These are phyloP conservation scores for Petunia secreta DNA, from an alignment of 257 asterid species.

Conservation along the genomic window DNA sequence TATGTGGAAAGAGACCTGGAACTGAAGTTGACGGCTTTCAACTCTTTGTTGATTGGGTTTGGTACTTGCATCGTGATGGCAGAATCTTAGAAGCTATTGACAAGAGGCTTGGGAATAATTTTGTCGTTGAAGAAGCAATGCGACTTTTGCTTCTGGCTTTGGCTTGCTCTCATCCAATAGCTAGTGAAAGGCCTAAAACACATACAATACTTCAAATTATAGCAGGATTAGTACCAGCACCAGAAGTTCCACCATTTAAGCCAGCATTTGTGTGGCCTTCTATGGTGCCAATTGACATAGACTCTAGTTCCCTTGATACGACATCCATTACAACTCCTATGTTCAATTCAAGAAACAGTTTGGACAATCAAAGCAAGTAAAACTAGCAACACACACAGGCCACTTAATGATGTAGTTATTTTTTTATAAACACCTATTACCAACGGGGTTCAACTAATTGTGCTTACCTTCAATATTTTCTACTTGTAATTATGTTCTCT, in stretches of 20 bases:
- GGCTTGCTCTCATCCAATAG: constrained; percentile 53
- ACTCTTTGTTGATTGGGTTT: constrained; percentile 45
- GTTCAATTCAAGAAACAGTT: constrained; percentile 51
- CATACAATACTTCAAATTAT: constrained; percentile 39
- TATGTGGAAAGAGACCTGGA: constrained; percentile 41
- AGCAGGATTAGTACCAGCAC: constrained; percentile 34
- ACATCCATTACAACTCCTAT: constrained; percentile 42
- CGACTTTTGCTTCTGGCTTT: constrained; percentile 45
- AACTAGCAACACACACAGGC: constrained; percentile 19
- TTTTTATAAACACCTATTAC: not conserved
- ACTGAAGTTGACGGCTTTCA: constrained; percentile 33
- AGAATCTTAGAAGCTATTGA: constrained; percentile 40
- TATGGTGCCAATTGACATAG: constrained; percentile 23
- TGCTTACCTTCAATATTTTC: not conserved
- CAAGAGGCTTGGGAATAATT: constrained; percentile 35
- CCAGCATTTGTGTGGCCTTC: constrained; percentile 56
- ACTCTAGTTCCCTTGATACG: constrained; percentile 30
- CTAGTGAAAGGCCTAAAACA: constrained; percentile 45
- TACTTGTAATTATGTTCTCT: not conserved
- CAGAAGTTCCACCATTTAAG: constrained; percentile 44
- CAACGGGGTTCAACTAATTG: not conserved
- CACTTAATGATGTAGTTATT: not conserved
- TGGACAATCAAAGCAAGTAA: constrained; percentile 55
- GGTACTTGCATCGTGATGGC: constrained; percentile 40
- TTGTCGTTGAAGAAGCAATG: constrained; percentile 41